Evolutionary conservation across 1,284 basidiomycete species (phyloP).

Genomic region (Cryptococcus hybrid): DNA sequence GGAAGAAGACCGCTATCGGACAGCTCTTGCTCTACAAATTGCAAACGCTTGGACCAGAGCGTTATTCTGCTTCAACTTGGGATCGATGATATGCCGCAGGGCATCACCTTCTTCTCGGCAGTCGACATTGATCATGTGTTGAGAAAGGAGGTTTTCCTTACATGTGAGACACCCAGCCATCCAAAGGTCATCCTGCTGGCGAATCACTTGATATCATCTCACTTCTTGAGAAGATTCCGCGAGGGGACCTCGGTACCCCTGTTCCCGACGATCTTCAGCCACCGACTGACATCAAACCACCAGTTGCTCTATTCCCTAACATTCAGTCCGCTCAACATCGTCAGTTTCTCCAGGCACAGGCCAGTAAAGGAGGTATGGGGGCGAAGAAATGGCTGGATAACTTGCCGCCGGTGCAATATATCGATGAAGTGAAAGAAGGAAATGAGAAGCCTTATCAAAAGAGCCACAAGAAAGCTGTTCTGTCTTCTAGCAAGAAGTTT

Average conservation of each 20-base stretch:
- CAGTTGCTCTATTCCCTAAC: slow-evolving; percentile 31
- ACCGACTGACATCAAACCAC: slow-evolving; percentile 14
- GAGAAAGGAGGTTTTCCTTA: slow-evolving; percentile 95
- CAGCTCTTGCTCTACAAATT: slow-evolving; percentile 90
- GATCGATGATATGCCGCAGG: slow-evolving; percentile 93
- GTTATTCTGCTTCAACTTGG: slow-evolving; percentile 90
- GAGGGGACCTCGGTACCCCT: slow-evolving; percentile 13
- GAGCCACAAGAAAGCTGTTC: no score
- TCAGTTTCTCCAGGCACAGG: slow-evolving; percentile 36
- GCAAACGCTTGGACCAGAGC: slow-evolving; percentile 95
- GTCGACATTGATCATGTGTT: slow-evolving; percentile 91
- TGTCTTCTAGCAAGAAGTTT: no score
- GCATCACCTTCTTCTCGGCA: slow-evolving; percentile 93
- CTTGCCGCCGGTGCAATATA: slow-evolving; percentile 16
- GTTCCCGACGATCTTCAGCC: background rate
- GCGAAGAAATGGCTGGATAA: slow-evolving; percentile 29
- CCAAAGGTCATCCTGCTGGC: slow-evolving; percentile 77
- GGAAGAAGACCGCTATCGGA: slow-evolving; percentile 83
- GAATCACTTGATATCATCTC: slow-evolving; percentile 75
- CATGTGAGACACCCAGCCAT: slow-evolving; percentile 92
- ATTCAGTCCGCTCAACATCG: slow-evolving; percentile 24
- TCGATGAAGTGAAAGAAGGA: no score
- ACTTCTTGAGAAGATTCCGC: slow-evolving; percentile 62
- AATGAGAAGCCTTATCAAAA: no score
- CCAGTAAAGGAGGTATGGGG: slow-evolving; percentile 3